phyloP scores from a whole-genome alignment of 345 rosid species.

The Eucalyptus grandis region DNA sequence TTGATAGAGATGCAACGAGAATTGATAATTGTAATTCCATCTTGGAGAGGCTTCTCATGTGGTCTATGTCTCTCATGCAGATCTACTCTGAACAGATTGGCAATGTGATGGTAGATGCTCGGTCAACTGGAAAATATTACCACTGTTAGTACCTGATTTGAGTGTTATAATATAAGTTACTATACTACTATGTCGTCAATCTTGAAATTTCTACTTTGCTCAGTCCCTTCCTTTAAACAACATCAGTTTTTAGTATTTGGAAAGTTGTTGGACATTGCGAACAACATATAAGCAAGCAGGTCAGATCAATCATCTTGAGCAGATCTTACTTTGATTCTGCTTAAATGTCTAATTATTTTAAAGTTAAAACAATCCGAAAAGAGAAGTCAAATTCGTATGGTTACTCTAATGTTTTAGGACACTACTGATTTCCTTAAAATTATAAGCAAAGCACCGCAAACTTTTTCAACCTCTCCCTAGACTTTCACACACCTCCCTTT shows the following conservation, averaged over 20 bases:
- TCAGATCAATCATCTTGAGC: background rate
- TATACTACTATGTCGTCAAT: background rate
- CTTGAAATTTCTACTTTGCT: background rate
- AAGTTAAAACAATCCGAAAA: background rate
- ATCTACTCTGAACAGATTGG: conserved; percentile 98
- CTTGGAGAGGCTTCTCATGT: background rate
- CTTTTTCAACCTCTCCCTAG: background rate
- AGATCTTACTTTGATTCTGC: background rate
- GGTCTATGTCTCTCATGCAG: conserved; percentile 20
- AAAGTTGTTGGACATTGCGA: background rate
- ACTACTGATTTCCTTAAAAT: background rate
- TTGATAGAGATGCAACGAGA: background rate
- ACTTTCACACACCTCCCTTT: background rate
- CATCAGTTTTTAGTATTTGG: background rate
- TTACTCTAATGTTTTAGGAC: background rate
- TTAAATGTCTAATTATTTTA: background rate
- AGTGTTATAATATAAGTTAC: background rate
- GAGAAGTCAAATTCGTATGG: background rate
- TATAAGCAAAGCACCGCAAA: background rate
- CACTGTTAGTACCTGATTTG: conserved; percentile 57
- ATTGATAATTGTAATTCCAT: background rate
- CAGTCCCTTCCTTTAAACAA: background rate
- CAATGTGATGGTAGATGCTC: conserved; percentile 96
- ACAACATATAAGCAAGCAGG: background rate
- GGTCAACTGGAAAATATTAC: conserved; percentile 96